A percentile compares a stretch with the other conserved stretches of the same genome.
Conservation (phyloP, 805 yeast genomes). For the Zygosaccharomyces kombuchaensis region DNA sequence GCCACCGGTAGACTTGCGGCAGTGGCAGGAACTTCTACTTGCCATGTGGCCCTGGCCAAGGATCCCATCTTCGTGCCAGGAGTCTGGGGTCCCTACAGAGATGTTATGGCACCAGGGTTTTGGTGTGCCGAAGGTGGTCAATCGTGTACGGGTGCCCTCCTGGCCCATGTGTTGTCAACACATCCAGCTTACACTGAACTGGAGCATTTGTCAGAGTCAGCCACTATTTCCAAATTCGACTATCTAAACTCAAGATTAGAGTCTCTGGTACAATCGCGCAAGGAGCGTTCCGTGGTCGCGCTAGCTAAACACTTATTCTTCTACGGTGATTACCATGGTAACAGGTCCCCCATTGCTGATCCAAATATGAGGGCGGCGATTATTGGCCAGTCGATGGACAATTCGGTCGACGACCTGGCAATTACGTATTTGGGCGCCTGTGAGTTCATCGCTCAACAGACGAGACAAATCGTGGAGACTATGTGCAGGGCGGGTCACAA, state of each 20-base stretch:
- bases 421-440: slow-evolving; percentile 86
- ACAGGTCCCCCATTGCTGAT: slow-evolving; percentile 96
- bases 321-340: slow-evolving; percentile 96
- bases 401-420: slow-evolving; percentile 78
- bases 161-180: slow-evolving; percentile 79
- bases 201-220: slow-evolving; percentile 59
- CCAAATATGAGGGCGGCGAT: slow-evolving; percentile 88
- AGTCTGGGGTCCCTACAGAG: slow-evolving; percentile 98
- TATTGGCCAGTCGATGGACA: slow-evolving; percentile 90
- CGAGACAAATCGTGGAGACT: slow-evolving; percentile 87
- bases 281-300: slow-evolving; percentile 67
- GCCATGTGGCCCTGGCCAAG: slow-evolving; percentile 84
- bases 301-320: slow-evolving; percentile 82
- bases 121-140: slow-evolving; percentile 99
- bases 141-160: slow-evolving; percentile 90
- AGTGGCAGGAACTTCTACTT: slow-evolving; percentile 97
- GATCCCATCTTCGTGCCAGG: slow-evolving; percentile 90
- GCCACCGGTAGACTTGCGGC: slow-evolving; percentile 90
- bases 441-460: slow-evolving; percentile 96
- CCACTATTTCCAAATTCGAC: slow-evolving; percentile 74
- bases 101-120: slow-evolving; percentile 80
- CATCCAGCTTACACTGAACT: slow-evolving; percentile 86
- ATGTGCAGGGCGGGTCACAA: slow-evolving; percentile 78
- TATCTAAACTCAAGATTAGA: slow-evolving; percentile 74
- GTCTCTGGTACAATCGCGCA: slow-evolving; percentile 50